phyloP scores from a whole-genome alignment of 257 asterid genomes.

The Plantago ovata region DNA sequence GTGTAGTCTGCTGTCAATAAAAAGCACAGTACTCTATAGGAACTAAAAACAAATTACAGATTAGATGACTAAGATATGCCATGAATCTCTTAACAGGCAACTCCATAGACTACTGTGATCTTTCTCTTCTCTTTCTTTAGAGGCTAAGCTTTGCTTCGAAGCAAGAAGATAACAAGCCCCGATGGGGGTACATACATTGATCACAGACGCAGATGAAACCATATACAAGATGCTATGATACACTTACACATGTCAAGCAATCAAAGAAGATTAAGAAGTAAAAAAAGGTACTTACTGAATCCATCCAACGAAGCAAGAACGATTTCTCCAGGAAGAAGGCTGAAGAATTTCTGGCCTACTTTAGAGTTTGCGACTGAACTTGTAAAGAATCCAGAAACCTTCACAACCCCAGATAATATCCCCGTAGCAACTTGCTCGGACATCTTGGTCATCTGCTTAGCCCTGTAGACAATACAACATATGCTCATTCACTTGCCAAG shows the following conservation, averaged over 20 bases:
- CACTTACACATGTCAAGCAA: not conserved
- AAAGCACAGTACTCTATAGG: too few species aligned
- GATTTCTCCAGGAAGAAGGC: conserved; percentile 87
- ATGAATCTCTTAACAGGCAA: too few species aligned
- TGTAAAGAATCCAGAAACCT: conserved; percentile 82
- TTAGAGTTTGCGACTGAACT: conserved; percentile 67
- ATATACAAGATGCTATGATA: not conserved
- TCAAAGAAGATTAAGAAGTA: too few species aligned
- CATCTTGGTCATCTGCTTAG: conserved; percentile 76
- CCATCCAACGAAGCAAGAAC: conserved; percentile 93
- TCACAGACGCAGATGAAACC: too few species aligned
- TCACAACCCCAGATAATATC: conserved; percentile 73
- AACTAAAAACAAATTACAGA: too few species aligned
- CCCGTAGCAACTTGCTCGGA: conserved; percentile 71
- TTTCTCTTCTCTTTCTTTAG: too few species aligned
- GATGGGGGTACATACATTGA: too few species aligned
- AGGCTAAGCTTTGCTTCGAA: too few species aligned
- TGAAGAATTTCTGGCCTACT: conserved; percentile 76
- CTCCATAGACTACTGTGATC: too few species aligned
- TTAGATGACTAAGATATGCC: too few species aligned
- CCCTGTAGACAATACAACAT: conserved; percentile 37
- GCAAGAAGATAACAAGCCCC: too few species aligned
- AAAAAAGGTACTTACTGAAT: conserved; percentile 55
- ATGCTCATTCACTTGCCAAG: not conserved
- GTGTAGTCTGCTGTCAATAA: too few species aligned